Evolutionary conservation across 106 monocot genomes (phyloP).

Genomic region (Dendrobium officinale): DNA sequence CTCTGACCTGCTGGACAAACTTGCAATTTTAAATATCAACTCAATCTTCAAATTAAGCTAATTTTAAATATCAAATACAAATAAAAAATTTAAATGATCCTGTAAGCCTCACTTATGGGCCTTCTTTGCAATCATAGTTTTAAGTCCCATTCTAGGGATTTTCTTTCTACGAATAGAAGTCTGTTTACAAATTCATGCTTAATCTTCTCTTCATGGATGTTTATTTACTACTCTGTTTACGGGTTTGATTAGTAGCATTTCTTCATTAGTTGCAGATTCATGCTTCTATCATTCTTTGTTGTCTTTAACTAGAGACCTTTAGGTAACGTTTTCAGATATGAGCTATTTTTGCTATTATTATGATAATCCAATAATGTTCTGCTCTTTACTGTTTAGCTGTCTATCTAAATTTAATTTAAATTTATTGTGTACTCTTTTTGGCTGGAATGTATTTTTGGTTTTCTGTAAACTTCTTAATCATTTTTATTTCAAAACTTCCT

Average conservation of each 20-base stretch:
- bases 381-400: not conserved
- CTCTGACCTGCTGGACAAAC: too few relatives aligned
- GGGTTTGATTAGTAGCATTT: not conserved
- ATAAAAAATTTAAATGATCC: too few relatives aligned
- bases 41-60: too few relatives aligned
- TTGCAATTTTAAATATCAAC: too few relatives aligned
- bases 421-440: not conserved
- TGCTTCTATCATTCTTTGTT: not conserved
- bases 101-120: too few relatives aligned
- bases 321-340: not conserved
- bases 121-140: too few relatives aligned
- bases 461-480: not conserved
- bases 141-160: too few relatives aligned
- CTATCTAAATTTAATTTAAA: conserved; percentile 1
- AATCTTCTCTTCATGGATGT: not conserved
- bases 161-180: too few relatives aligned
- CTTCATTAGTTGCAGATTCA: not conserved
- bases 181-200: not conserved
- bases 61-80: too few relatives aligned
- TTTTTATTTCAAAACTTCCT: not conserved
- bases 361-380: not conserved
- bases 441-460: not conserved
- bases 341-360: not conserved
- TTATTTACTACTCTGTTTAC: not conserved
- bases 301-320: not conserved